A percentile compares a stretch with the other conserved stretches of the same genome.
Evolutionary conservation across 129 eudicot genomes (phyloP).

Genomic region (Scalesia atractyloides): DNA sequence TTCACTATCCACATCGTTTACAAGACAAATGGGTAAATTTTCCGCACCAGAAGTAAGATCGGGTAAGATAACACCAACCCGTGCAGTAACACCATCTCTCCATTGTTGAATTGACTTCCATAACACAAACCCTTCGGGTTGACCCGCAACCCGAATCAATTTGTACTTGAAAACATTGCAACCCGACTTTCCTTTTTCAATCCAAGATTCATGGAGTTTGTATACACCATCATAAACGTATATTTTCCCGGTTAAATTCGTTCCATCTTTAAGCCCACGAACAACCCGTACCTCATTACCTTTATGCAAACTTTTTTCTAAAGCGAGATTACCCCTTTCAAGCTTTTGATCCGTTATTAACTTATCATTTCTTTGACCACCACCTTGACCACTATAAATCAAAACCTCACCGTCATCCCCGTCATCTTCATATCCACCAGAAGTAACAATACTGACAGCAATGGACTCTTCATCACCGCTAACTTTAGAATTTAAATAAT

Average conservation of each 20-base stretch:
- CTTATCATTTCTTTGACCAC: constrained; percentile 50
- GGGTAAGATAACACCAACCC: constrained; percentile 52
- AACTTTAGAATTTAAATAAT: constrained; percentile 41
- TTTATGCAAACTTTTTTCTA: constrained; percentile 54
- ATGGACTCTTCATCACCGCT: constrained; percentile 52
- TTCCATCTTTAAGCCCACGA: constrained; percentile 51
- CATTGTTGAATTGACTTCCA: constrained; percentile 55
- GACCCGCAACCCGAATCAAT: constrained; percentile 52
- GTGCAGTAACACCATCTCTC: constrained; percentile 46
- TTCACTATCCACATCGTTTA: constrained; percentile 54
- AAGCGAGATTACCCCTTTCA: constrained; percentile 66
- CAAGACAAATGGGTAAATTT: constrained; percentile 54
- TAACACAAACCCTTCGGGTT: constrained; percentile 44
- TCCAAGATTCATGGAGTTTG: constrained; percentile 58
- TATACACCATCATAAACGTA: constrained; percentile 63
- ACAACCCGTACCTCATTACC: constrained; percentile 56
- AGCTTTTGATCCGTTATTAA: constrained; percentile 55
- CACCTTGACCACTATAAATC: constrained; percentile 68
- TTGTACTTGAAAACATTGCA: constrained; percentile 59
- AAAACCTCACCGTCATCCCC: constrained; percentile 55
- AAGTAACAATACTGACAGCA: constrained; percentile 62
- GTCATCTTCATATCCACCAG: constrained; percentile 65
- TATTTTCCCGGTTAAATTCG: constrained; percentile 39
- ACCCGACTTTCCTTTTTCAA: constrained; percentile 59
- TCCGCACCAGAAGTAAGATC: constrained; percentile 67